Conservation (phyloP, 345 rosid genomes). For the Cardamine occulta region DNA sequence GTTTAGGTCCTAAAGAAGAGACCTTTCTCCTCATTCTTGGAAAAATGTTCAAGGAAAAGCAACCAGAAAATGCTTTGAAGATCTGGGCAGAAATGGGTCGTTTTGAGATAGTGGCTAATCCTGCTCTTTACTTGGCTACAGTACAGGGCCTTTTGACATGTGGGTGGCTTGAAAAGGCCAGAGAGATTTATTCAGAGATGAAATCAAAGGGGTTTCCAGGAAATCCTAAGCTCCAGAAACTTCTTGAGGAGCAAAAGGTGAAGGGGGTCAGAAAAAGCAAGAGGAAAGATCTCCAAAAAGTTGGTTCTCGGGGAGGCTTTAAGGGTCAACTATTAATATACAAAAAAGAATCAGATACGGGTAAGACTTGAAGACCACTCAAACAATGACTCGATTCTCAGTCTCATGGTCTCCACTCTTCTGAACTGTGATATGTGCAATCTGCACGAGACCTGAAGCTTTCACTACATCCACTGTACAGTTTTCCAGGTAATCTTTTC, state of each 20-base stretch:
- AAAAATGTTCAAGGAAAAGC: slow-evolving; percentile 59
- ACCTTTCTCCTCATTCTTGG: slow-evolving; percentile 64
- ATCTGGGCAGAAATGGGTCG: slow-evolving; percentile 74
- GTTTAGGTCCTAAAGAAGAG: slow-evolving; percentile 63
- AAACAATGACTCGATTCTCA: slow-evolving; percentile 22
- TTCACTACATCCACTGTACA: slow-evolving; percentile 7
- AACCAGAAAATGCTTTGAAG: slow-evolving; percentile 70
- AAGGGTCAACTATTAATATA: slow-evolving; percentile 10
- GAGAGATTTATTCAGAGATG: slow-evolving; percentile 70
- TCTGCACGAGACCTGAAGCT: slow-evolving; percentile 12
- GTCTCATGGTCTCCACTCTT: slow-evolving; percentile 8
- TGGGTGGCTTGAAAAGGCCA: slow-evolving; percentile 63
- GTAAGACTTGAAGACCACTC: slow-evolving; percentile 23
- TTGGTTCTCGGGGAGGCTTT: slow-evolving; percentile 29
- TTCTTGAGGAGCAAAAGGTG: slow-evolving; percentile 49
- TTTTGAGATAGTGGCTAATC: slow-evolving; percentile 52
- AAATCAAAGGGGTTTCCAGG: slow-evolving; percentile 61
- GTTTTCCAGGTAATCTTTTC: slow-evolving; percentile 21
- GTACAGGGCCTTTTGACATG: slow-evolving; percentile 64
- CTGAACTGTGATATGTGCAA: slow-evolving; percentile 20
- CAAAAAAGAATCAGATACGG: slow-evolving; percentile 6
- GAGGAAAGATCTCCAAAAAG: slow-evolving; percentile 26
- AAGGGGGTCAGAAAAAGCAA: slow-evolving; percentile 35
- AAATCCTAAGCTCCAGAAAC: slow-evolving; percentile 74
- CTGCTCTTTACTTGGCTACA: slow-evolving; percentile 52